Evolutionary conservation across 1,139 yeast genomes (phyloP), one percentile per base, ranked within the genome.

Genomic region (Taphrina populina): DNA sequence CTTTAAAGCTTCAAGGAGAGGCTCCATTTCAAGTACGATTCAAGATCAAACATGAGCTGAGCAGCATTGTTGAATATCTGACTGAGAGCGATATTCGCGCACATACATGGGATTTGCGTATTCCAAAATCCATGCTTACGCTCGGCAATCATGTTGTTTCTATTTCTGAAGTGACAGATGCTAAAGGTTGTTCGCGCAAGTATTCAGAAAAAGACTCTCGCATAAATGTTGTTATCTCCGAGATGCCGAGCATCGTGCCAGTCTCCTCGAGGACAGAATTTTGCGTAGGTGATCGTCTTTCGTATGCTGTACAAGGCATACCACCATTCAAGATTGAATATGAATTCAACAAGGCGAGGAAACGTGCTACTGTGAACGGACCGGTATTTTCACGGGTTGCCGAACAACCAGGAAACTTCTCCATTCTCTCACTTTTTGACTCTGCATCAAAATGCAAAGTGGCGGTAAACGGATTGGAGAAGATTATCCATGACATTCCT

Each of bases 281-380:
- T 65, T 92, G 99, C 76, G 96, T 90, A 34, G 98, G 98, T 2
- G 97, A 92, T 61, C 84, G 86, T 62, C 79, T 92, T 24, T 76
- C 84, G 0, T 87, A 87, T 66, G 79, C 83, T 60, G 70, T 92
- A 60, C 78, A 79, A 11, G 98, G 98, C 3, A 75, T 79, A 2
- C 79, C 95, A 0, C 96, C 96, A 23, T 88, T 87, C 68, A 76
- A 76, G 0, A 77, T 94, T 2, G 78, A 75, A 51, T 92, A 92
- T 67, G 77, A 77, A 13, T 90, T 90, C 71, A 83, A 86, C 63
- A 84, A 78, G 2, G 72, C 75, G 39, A 69, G 71, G 23, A 81
- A 84, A 62, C 78, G 73, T 60, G 84, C 94, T 0, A 76, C 76
- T 19, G 82, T 84, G 62, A 69, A 73, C 19, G 70, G 77, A 0